These are phyloP conservation scores for Botryotinia globosa DNA, from an alignment of 2,329 filamentous ascomycete genomes.

Conservation along the genomic window DNA sequence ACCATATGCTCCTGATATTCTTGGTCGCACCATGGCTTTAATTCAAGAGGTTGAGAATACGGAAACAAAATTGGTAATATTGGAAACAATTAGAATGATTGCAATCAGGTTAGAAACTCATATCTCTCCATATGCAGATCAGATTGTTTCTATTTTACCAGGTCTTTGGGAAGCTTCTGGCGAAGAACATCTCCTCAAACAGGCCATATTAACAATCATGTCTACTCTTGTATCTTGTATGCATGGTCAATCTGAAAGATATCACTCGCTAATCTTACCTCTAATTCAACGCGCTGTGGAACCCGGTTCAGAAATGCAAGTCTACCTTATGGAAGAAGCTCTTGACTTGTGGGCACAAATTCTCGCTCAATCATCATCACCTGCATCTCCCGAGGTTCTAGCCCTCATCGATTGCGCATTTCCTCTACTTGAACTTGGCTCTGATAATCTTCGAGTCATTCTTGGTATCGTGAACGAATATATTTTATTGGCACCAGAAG, in stretches of 20 bases:
- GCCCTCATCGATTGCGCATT: conserved; percentile 61
- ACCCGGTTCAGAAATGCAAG: conserved; percentile 67
- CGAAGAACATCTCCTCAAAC: conserved; percentile 83
- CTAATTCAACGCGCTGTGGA: conserved; percentile 78
- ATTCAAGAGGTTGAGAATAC: conserved; percentile 75
- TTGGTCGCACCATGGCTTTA: conserved; percentile 72
- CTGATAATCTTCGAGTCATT: conserved; percentile 59
- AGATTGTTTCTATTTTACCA: conserved; percentile 77
- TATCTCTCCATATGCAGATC: conserved; percentile 67
- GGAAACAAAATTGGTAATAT: conserved; percentile 85
- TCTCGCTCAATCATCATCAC: conserved; percentile 61
- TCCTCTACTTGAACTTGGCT: conserved; percentile 64
- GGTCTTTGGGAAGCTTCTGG: conserved; percentile 81
- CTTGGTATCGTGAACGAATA: conserved; percentile 69
- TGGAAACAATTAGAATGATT: conserved; percentile 80
- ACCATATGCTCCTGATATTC: conserved; percentile 71
- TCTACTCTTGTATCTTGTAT: conserved; percentile 82
- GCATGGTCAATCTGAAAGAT: conserved; percentile 71
- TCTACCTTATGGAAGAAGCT: conserved; percentile 88
- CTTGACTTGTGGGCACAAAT: conserved; percentile 85
- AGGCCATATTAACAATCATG: conserved; percentile 84
- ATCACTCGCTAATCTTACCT: conserved; percentile 77
- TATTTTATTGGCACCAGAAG: conserved; percentile 65
- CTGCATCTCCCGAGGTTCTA: conserved; percentile 60
- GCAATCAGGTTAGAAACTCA: conserved; percentile 79